phyloP scores from a whole-genome alignment of 2,329 filamentous ascomycete genomes.

The Chalaropsis thielavioides region DNA sequence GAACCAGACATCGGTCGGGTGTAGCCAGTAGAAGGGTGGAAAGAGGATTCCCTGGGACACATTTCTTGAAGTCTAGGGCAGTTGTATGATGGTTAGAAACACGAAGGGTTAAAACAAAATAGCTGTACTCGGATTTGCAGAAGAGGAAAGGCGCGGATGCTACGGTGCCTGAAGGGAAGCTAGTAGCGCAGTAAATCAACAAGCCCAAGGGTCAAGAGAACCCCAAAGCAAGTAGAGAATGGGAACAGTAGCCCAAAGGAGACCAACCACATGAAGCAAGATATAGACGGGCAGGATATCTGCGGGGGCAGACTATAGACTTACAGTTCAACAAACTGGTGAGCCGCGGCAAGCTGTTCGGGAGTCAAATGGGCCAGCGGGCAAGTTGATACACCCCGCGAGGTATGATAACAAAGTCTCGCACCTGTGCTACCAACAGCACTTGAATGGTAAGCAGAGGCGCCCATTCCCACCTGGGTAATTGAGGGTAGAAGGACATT shows the following conservation, averaged over 20 bases:
- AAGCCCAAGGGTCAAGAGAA: neutral
- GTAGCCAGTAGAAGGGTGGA: neutral
- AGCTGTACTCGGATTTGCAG: neutral
- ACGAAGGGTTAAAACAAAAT: neutral
- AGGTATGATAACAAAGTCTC: neutral
- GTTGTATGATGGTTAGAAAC: neutral
- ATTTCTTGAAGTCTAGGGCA: neutral
- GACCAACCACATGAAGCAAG: neutral
- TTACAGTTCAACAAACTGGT: slow-evolving; percentile 11
- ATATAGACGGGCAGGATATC: neutral
- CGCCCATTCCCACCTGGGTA: neutral
- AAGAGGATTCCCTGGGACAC: neutral
- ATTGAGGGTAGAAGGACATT: neutral
- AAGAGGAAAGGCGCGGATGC: neutral
- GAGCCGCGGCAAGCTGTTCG: slow-evolving; percentile 5
- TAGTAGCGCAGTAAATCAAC: neutral
- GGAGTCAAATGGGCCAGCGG: neutral
- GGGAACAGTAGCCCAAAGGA: neutral
- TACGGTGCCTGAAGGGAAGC: neutral
- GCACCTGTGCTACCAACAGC: neutral
- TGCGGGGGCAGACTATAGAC: neutral
- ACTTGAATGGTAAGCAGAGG: neutral
- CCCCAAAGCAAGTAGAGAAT: neutral
- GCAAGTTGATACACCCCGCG: neutral
- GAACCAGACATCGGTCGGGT: neutral